These are phyloP conservation scores for Lecanicillium sp. DNA, from an alignment of 2,329 filamentous ascomycete species.

Conservation along the genomic window DNA sequence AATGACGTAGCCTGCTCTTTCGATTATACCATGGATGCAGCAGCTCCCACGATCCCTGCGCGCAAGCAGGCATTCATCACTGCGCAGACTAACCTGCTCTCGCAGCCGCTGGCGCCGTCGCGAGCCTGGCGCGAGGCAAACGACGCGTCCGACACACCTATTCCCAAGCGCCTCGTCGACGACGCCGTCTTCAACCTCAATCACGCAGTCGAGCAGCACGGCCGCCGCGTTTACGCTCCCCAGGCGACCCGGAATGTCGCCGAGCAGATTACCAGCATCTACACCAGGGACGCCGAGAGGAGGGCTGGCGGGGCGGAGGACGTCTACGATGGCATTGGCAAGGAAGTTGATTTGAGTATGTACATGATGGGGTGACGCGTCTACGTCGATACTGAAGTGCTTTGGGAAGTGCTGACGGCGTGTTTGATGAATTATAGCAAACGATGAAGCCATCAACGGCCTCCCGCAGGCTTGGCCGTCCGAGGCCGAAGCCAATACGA, in stretches of 20 bases:
- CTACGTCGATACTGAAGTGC: no score
- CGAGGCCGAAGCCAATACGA: slow-evolving; percentile 24
- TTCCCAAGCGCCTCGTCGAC: slow-evolving; percentile 44
- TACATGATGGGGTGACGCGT: no score
- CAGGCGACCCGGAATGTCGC: slow-evolving; percentile 65
- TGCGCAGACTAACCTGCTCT: slow-evolving; percentile 54
- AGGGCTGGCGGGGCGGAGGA: slow-evolving; percentile 26
- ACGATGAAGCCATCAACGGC: slow-evolving; percentile 33
- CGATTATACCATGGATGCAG: slow-evolving; percentile 1
- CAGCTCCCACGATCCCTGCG: slow-evolving; percentile 47
- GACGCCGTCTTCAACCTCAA: slow-evolving; percentile 53
- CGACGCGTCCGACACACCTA: slow-evolving; percentile 28
- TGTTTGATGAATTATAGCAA: no score
- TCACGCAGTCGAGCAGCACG: slow-evolving; percentile 55
- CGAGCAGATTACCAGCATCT: slow-evolving; percentile 63
- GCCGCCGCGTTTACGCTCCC: slow-evolving; percentile 56
- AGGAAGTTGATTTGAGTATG: slow-evolving; percentile 38
- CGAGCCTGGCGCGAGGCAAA: slow-evolving; percentile 44
- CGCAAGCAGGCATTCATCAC: slow-evolving; percentile 59
- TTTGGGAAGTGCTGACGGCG: no score
- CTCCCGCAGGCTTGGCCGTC: slow-evolving; percentile 41
- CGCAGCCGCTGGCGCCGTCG: slow-evolving; percentile 50
- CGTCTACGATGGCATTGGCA: slow-evolving; percentile 27
- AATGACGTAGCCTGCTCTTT: no score
- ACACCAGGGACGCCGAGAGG: slow-evolving; percentile 41